These are phyloP conservation scores for Tetragonia tetragonoides DNA, from an alignment of 148 eudicot species.

Conservation along the genomic window DNA sequence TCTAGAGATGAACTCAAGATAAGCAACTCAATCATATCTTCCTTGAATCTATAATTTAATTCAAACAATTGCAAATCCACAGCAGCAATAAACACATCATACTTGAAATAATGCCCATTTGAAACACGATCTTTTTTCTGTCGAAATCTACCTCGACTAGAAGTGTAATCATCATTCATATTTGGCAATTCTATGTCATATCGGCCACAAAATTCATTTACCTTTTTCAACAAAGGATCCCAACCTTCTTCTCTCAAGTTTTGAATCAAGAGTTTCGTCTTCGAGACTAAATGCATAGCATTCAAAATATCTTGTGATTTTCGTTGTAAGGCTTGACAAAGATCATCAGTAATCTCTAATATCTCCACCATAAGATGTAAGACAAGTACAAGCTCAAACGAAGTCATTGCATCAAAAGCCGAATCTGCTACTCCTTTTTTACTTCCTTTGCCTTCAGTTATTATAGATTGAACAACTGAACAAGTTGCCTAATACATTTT, in stretches of 20 bases:
- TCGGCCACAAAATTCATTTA: background rate
- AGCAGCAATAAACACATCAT: constrained; percentile 1
- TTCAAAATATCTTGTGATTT: constrained; percentile 6
- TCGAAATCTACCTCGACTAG: constrained; percentile 5
- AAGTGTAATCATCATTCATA: background rate
- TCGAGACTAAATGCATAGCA: constrained; percentile 8
- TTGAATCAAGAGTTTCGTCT: constrained; percentile 8
- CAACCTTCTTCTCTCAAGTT: background rate
- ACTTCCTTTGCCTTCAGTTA: background rate
- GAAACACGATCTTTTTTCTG: background rate
- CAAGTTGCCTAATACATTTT: background rate
- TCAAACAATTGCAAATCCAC: background rate
- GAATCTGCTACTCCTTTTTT: background rate
- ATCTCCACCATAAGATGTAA: constrained; percentile 1
- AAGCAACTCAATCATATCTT: background rate
- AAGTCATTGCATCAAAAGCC: background rate
- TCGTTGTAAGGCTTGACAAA: background rate
- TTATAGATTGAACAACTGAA: background rate
- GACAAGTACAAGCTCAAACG: constrained; percentile 3
- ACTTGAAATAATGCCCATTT: background rate
- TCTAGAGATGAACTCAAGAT: background rate
- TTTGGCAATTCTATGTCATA: background rate
- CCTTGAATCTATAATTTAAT: background rate
- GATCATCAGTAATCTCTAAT: background rate
- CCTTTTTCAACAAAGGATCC: background rate